Base-by-base conservation (phyloP, 768 basidiomycete genomes). In the Clitopilus hobsonii region DNA sequence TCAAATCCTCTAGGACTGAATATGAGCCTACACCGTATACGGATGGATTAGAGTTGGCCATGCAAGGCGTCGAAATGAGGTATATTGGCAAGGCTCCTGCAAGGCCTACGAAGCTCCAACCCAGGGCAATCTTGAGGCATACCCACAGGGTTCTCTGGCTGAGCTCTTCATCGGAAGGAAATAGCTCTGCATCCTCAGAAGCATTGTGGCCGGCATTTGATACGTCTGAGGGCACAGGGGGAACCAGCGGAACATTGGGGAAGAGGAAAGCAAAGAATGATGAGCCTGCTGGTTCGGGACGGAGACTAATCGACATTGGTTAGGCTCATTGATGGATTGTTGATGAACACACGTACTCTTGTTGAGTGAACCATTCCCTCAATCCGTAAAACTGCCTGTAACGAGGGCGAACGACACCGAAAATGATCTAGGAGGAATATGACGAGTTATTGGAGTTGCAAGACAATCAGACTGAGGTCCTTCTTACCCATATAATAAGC, bases 121-220 rank as follows among this genome's bases (percentile, higher is more conserved):
- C 82, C 8, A 85, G 68, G 13, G 78, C 80, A 50, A 91, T 76
- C 26, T 85, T 69, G 49, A 92, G 74, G 36, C 81, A 76, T 27
- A 84, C 71, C 81, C 85, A 89, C 23, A 91, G 73, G 13, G 77
- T 77, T n/a, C 88, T 80, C 64, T 91, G 88, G 57, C 71, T 79
- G 56, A 91, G 79, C 62, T 86, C 76, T 61, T 88, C 88, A 60
- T 92, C 89, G 1, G 89, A 88, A 3, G 88, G 86, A 62, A 89
- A 86, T 1, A 82, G 70, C 54, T 73, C 64, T 1, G 84, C 78
- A 60, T 87, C 85, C 30, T 64, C 66, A 6, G 73, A 71, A 1
- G 69, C 60, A 2, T 82, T 81, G 18, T 75, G 75, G 8, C 81
- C 80, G 6, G 81, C 74, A 55, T 83, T 73, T 5, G 81, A 79